phyloP scores from a whole-genome alignment of 345 rosid species.

The Microcos paniculata region DNA sequence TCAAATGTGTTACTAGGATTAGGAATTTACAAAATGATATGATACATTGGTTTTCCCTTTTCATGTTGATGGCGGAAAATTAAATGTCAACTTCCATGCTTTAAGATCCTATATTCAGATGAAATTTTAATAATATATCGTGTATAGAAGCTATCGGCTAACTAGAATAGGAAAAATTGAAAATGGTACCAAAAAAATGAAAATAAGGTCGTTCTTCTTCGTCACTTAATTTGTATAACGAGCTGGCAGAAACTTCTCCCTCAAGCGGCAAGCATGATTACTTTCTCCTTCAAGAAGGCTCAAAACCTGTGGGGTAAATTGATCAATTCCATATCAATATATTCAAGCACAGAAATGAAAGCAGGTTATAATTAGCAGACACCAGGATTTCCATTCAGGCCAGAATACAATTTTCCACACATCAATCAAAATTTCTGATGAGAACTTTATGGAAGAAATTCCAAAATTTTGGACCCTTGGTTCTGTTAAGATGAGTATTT shows the following conservation, averaged over 20 bases:
- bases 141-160: too few relatives aligned
- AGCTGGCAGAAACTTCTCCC: slow-evolving; percentile 24
- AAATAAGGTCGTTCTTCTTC: not conserved
- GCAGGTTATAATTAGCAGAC: too few relatives aligned
- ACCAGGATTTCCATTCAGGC: too few relatives aligned
- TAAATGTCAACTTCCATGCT: too few relatives aligned
- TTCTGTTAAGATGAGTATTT: too few relatives aligned
- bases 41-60: not conserved
- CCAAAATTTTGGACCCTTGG: too few relatives aligned
- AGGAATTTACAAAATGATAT: not conserved
- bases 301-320: slow-evolving; percentile 35
- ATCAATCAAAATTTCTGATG: too few relatives aligned
- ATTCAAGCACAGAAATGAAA: not conserved
- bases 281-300: slow-evolving; percentile 50
- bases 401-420: too few relatives aligned
- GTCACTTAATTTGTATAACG: slow-evolving; percentile 10
- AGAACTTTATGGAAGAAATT: too few relatives aligned
- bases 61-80: not conserved
- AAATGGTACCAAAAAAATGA: not conserved
- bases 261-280: slow-evolving; percentile 23
- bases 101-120: too few relatives aligned
- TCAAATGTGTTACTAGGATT: not conserved
- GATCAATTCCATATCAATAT: not conserved
- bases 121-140: too few relatives aligned
- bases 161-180: not conserved